Evolutionary conservation across 108 stramenopile genomes (phyloP).

Genomic region (Conticribra weissflogii): DNA sequence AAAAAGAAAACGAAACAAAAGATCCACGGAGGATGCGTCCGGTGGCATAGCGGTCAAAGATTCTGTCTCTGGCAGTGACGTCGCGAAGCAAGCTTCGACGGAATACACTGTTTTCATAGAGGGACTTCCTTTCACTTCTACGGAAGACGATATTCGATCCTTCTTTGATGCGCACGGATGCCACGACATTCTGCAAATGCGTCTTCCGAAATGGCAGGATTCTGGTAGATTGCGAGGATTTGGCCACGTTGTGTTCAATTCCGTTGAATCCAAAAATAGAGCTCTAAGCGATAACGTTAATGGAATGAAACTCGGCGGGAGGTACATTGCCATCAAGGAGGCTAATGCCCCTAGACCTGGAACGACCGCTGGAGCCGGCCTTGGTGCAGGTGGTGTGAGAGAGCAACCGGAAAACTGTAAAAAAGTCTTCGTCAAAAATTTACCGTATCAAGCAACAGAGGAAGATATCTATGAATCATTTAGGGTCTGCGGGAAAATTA

Average conservation of each 20-base stretch:
- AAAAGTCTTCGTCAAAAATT: constrained; percentile 89
- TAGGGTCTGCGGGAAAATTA: constrained; percentile 53
- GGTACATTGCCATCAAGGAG: constrained; percentile 81
- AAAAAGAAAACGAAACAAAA: constrained; percentile 78
- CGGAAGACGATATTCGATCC: constrained; percentile 66
- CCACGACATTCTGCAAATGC: constrained; percentile 69
- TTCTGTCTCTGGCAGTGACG: constrained; percentile 30
- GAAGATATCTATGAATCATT: constrained; percentile 76
- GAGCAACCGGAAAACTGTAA: constrained; percentile 66
- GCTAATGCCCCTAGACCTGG: constrained; percentile 64
- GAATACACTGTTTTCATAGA: constrained; percentile 89
- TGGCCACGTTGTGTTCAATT: constrained; percentile 90
- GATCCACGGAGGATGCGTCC: constrained; percentile 21
- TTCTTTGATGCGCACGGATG: constrained; percentile 72
- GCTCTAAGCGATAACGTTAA: constrained; percentile 65
- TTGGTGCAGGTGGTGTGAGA: constrained; percentile 15
- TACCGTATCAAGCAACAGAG: constrained; percentile 90
- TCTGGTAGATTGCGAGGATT: constrained; percentile 91
- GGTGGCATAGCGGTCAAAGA: too few species aligned
- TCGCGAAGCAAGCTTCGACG: constrained; percentile 31
- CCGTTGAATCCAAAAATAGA: constrained; percentile 43
- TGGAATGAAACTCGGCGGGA: constrained; percentile 73
- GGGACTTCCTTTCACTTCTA: constrained; percentile 86
- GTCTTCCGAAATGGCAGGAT: constrained; percentile 95
- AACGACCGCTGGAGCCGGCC: constrained; percentile 28